These are phyloP conservation scores for Neofusicoccum ribis DNA, from an alignment of 2,329 filamentous ascomycete genomes.

Conservation along the genomic window DNA sequence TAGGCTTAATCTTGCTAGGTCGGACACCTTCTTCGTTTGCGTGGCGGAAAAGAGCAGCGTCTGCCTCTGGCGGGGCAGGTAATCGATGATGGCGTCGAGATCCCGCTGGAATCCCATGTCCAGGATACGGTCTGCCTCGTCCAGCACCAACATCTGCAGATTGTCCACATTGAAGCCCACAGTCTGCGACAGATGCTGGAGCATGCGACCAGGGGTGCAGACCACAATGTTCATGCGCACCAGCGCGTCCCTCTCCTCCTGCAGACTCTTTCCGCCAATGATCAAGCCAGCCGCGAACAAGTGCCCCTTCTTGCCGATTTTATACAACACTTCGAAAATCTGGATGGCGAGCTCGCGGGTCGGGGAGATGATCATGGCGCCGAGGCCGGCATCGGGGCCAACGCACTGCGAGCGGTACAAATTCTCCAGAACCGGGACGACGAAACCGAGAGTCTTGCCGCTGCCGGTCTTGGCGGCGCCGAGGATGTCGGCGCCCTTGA, in stretches of 20 bases:
- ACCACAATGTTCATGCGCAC: constrained; percentile 95
- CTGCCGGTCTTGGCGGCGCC: constrained; percentile 94
- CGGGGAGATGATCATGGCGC: constrained; percentile 88
- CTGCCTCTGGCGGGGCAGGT: constrained; percentile 81
- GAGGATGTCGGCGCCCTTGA: constrained; percentile 85
- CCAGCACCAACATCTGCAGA: constrained; percentile 86
- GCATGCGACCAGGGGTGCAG: constrained; percentile 89
- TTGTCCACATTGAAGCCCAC: constrained; percentile 87
- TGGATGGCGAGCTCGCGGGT: constrained; percentile 95
- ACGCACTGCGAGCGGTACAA: constrained; percentile 88
- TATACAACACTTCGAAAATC: constrained; percentile 91
- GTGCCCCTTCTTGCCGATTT: constrained; percentile 81
- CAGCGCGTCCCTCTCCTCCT: constrained; percentile 82
- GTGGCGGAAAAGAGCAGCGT: constrained; percentile 95
- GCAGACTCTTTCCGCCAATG: constrained; percentile 88
- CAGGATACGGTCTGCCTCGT: constrained; percentile 95
- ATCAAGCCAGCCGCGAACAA: constrained; percentile 88
- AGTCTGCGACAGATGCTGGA: constrained; percentile 95
- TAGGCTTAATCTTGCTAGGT: constrained; percentile 84
- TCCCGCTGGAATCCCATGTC: constrained; percentile 94
- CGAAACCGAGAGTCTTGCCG: constrained; percentile 91
- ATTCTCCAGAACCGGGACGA: constrained; percentile 89
- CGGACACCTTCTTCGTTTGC: constrained; percentile 90
- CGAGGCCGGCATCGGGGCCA: constrained; percentile 79
- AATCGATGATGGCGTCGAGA: constrained; percentile 89